These are phyloP conservation scores for Zygosaccharomyces pseudorouxii DNA, from an alignment of 805 yeast species.

Conservation along the genomic window DNA sequence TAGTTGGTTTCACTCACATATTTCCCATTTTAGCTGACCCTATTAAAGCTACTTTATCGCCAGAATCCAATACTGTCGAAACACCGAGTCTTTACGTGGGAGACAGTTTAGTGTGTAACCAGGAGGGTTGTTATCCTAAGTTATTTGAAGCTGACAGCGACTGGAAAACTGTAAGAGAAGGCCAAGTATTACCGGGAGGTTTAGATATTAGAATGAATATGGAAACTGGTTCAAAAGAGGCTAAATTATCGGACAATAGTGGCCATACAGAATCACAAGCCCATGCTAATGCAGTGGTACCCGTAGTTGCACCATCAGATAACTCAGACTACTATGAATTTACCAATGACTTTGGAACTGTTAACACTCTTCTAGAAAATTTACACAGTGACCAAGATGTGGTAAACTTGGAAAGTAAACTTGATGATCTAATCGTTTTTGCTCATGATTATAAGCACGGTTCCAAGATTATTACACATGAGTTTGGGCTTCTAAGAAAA, in stretches of 20 bases:
- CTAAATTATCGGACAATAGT: constrained; percentile 41
- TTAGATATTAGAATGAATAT: constrained; percentile 65
- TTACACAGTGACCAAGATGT: constrained; percentile 15
- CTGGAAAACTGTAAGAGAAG: constrained; percentile 66
- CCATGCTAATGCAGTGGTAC: constrained; percentile 1
- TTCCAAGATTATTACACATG: constrained; percentile 38
- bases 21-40: background rate
- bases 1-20: background rate
- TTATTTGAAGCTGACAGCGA: constrained; percentile 57
- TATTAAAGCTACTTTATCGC: constrained; percentile 3
- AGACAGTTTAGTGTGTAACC: constrained; percentile 30
- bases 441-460: constrained; percentile 68
- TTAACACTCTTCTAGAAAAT: constrained; percentile 21
- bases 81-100: constrained; percentile 14
- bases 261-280: background rate
- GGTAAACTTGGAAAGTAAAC: constrained; percentile 17
- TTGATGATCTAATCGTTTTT: constrained; percentile 49
- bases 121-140: constrained; percentile 56
- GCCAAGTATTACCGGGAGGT: constrained; percentile 79
- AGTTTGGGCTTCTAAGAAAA: constrained; percentile 22
- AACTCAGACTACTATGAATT: constrained; percentile 26
- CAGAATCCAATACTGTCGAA: constrained; percentile 6
- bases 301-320: background rate
- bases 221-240: constrained; percentile 67
- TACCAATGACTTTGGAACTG: constrained; percentile 27